Evolutionary conservation across 2,329 filamentous ascomycete genomes (phyloP), one percentile per base, ranked within the genome.

Genomic region (Phaeoacremonium minimum): DNA sequence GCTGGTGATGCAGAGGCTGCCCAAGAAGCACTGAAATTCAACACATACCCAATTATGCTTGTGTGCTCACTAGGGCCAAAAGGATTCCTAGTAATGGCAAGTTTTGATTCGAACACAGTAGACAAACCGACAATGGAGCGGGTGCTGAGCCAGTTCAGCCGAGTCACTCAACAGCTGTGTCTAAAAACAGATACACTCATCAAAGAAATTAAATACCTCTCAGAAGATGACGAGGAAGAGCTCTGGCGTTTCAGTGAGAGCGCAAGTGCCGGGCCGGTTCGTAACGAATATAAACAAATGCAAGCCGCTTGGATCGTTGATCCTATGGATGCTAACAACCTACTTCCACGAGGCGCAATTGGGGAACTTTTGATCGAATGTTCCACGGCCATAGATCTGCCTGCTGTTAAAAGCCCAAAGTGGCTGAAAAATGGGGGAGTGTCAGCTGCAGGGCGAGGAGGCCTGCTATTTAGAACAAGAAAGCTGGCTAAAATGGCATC

Each of bases 61-160:
- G 79, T 83, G 29, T 84, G 79, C 52, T 78, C 73, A 4, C 58
- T 83, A 6, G 70, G 76, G 22, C 63, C 69, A 3, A 62, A 67
- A 41, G 69, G 73, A 2, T 75, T 83, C 49, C 55, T 73, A 13
- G 63, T 80, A 38, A 80, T 78, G 61, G 77, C 78, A 1, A 80
- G 79, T 47, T 83, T 83, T 47, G 79, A 85, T 48, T 77, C 77
- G 15, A 71, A 72, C n/a, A 69, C 72, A 1, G 70, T 84, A 14
- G 61, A 62, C 14, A 63, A 60, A 19, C 56, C 60, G 16, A 65
- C 70, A 14, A 75, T 81, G 58, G 60, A 79, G 46, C 62, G 65
- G 19, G 71, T 73, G 4, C 58, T 81, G 15, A 51, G 61, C 3
- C 69, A 77, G 36, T 63, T 83, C 15, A 68, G 68, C 20, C 58